Evolutionary conservation across 2,329 filamentous ascomycete species (phyloP), one percentile per base, ranked within the genome.

Genomic region (Leptographium flavum): DNA sequence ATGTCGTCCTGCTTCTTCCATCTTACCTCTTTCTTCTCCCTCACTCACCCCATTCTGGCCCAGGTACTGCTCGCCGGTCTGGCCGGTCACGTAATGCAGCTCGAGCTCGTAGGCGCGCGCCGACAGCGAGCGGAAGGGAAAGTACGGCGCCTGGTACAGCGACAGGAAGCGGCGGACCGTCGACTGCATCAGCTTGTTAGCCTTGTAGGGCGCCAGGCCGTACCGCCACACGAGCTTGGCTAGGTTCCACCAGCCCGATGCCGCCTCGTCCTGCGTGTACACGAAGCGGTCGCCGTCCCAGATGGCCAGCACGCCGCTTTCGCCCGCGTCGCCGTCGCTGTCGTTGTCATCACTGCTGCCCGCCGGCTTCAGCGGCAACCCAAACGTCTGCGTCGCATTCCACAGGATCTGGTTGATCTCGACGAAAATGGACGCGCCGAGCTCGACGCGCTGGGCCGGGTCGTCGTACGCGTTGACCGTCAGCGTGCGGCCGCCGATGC

Each of bases 391-490:
- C 8, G 76, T 79, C 1, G 87, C 83, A 45, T 83, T 79, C 54
- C 80, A 76, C 33, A 98, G 72, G 55, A 94, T 94, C 33, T 78
- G 68, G 57, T 96, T 98, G 37, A 83, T 74, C 41, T 81, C 61
- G 38, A 96, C 85, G 58, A 96, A 98, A 54, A 96, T 94, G 49
- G 83, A 90, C 11, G 84, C 92, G 15, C 92, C 92, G 1, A 96
- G 69, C 60, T 98, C 92, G 31, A 94, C 74, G 1, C 83, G 82
- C 33, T 79, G 66, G 0, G 65, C 51, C 2, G 79, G 68, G 54
- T 90, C 71, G 51, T 76, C 72, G 58, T 83, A 90, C 2, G 79
- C 80, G 55, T 87, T 69, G 17, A 94, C 82, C 1, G 88, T 96
- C 27, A 88, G 84, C 8, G 83, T 83, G 23, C 92, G 83, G 9